Conservation (phyloP, 31 red algal species). For the Asparagopsis taxiformis region DNA sequence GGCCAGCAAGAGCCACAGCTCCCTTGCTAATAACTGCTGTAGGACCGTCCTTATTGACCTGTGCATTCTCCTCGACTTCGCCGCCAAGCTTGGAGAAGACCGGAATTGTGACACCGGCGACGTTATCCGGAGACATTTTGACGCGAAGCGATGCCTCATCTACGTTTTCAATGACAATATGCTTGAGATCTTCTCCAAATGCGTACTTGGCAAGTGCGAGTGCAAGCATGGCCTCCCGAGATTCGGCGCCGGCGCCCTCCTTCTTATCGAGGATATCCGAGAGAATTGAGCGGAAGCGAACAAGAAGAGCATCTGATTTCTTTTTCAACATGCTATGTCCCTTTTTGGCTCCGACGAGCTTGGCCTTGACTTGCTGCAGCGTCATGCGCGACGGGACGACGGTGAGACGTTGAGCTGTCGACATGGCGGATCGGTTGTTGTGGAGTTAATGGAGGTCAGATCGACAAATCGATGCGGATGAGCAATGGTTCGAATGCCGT, state of each 20-base stretch:
- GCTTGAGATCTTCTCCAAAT: conserved; percentile 88
- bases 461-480: neutral
- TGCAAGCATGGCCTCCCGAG: conserved; percentile 78
- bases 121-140: conserved; percentile 86
- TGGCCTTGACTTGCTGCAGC: conserved; percentile 94
- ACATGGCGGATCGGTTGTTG: conserved; percentile 36
- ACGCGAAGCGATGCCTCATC: conserved; percentile 70
- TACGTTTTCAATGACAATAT: conserved; percentile 88
- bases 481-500: neutral
- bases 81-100: conserved; percentile 58
- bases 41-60: neutral
- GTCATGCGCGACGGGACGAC: conserved; percentile 98
- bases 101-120: conserved; percentile 92
- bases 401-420: conserved; percentile 67
- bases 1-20: conserved; percentile 54
- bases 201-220: conserved; percentile 93
- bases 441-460: neutral
- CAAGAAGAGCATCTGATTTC: conserved; percentile 91
- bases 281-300: conserved; percentile 93
- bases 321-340: conserved; percentile 98
- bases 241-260: conserved; percentile 66
- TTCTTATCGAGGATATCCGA: conserved; percentile 88
- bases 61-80: conserved; percentile 8
- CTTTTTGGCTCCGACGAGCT: conserved; percentile 79
- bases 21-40: conserved; percentile 20